A percentile compares a stretch with the other conserved stretches of the same genome.
phyloP scores from a whole-genome alignment of 2,329 filamentous ascomycete genomes.

The Fusarium coffeatum region DNA sequence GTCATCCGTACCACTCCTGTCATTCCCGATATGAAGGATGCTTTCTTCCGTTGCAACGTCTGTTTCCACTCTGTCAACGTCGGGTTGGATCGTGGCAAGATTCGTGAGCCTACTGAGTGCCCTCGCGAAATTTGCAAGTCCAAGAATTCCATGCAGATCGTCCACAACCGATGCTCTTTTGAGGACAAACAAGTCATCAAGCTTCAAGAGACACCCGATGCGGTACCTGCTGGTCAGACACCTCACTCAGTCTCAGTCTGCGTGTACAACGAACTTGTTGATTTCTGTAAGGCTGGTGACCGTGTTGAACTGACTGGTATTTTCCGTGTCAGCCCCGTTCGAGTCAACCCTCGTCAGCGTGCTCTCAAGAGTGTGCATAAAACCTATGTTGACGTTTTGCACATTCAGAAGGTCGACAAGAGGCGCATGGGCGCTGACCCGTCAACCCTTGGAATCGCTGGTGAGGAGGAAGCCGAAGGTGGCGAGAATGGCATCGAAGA shows the following conservation, averaged over 20 bases:
- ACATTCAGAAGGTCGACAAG: slow-evolving; percentile 96
- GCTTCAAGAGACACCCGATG: slow-evolving; percentile 95
- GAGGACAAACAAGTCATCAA: slow-evolving; percentile 99
- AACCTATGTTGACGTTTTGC: slow-evolving; percentile 94
- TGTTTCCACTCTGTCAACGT: slow-evolving; percentile 93
- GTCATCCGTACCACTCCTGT: slow-evolving; percentile 96
- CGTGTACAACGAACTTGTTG: slow-evolving; percentile 95
- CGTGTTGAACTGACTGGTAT: slow-evolving; percentile 95
- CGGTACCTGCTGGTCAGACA: slow-evolving; percentile 93
- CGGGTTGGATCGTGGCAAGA: slow-evolving; percentile 94
- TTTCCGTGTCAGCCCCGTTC: slow-evolving; percentile 93
- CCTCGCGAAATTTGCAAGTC: slow-evolving; percentile 83
- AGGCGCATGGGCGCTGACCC: slow-evolving; percentile 92
- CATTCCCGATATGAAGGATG: slow-evolving; percentile 99
- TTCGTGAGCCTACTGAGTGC: slow-evolving; percentile 91
- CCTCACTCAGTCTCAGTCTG: slow-evolving; percentile 97
- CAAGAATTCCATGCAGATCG: slow-evolving; percentile 96
- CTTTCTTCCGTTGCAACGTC: slow-evolving; percentile 94
- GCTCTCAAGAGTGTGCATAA: slow-evolving; percentile 97
- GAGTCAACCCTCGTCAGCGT: slow-evolving; percentile 91
- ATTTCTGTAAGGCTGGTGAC: slow-evolving; percentile 98
- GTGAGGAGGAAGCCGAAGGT: slow-evolving; percentile 72
- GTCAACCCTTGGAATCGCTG: slow-evolving; percentile 85
- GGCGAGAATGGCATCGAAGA: slow-evolving; percentile 84
- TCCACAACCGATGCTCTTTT: slow-evolving; percentile 95